Percentiles rank a stretch among this genome's conserved stretches.
Evolutionary conservation across 164 flowering plant species (phyloP).

Genomic region (Piper longum): DNA sequence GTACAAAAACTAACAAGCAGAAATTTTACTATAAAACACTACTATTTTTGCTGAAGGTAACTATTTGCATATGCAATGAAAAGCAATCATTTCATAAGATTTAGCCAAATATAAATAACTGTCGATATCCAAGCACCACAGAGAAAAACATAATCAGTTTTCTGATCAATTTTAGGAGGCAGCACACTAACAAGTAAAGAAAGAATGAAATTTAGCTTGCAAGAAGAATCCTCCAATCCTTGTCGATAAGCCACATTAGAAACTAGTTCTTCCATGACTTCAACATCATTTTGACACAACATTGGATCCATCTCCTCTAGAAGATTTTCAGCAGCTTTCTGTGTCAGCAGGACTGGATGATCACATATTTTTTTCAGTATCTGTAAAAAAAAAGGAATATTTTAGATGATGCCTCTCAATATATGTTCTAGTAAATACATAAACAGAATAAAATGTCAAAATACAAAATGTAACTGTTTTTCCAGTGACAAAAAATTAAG

Average conservation of each 20-base stretch:
- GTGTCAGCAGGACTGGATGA: constrained; percentile 86
- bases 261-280: constrained; percentile 61
- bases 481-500: not conserved
- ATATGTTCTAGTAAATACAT: not conserved
- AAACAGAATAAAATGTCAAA: not conserved
- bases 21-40: too few relatives aligned
- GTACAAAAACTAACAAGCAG: too few relatives aligned
- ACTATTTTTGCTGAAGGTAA: too few relatives aligned
- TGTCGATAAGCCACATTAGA: constrained; percentile 39
- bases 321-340: constrained; percentile 90
- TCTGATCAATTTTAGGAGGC: not conserved
- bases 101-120: not conserved
- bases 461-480: too few relatives aligned
- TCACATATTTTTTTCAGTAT: constrained; percentile 96
- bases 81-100: too few relatives aligned
- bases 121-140: not conserved
- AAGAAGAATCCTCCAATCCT: constrained; percentile 49
- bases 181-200: constrained; percentile 57
- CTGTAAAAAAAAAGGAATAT: constrained; percentile 23
- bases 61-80: too few relatives aligned
- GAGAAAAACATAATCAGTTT: not conserved
- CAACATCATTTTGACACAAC: constrained; percentile 43
- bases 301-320: constrained; percentile 84
- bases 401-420: not conserved
- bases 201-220: constrained; percentile 81